Evolutionary conservation across 1,284 basidiomycete genomes (phyloP), one percentile per base, ranked within the genome.

Genomic region (Phellopilus nigrolimitatus): DNA sequence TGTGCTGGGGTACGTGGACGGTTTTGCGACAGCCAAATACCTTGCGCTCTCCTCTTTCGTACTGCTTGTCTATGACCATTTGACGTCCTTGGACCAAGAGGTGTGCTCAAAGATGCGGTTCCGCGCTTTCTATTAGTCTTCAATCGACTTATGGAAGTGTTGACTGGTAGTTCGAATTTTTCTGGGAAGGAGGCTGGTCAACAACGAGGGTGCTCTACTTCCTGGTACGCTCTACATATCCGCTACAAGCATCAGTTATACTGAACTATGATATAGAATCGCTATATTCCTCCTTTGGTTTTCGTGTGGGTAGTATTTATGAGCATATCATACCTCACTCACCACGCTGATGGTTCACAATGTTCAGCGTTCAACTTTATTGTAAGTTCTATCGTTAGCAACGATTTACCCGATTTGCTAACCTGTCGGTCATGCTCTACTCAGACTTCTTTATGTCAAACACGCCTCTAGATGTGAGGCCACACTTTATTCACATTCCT

Each of bases 51-150:
- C 54, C 17, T 51, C 49, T 9, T 40, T 56, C 15, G 49, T 30
- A 19, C 33, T 52, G n/a, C 39, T 56, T 48, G 12, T 48, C 12
- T 56, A 56, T 43, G 54, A 56, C 19, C 50, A 56, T 38, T 33
- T 51, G 17, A 56, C 33, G 5, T 56, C 45, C 33, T 25, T 56
- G 33, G 40, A 49, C 27, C 54, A 56, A 36, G 54, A 56, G 50
- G 50, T 56, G 34, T 17, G 39, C 3, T 37, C n/a, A n/a, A n/a
- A n/a, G n/a, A n/a, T n/a, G n/a, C n/a, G n/a, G n/a, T n/a, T n/a
- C n/a, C n/a, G n/a, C n/a, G n/a, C n/a, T n/a, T n/a, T n/a, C n/a
- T n/a, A n/a, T n/a, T n/a, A n/a, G n/a, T n/a, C n/a, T n/a, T n/a
- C n/a, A n/a, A n/a, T n/a, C n/a, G 15, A 37, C 34, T 15, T n/a